Percentiles rank a stretch among this genome's conserved stretches.
Evolutionary conservation across 768 basidiomycete species (phyloP).

Genomic region (Piloderma croceum): DNA sequence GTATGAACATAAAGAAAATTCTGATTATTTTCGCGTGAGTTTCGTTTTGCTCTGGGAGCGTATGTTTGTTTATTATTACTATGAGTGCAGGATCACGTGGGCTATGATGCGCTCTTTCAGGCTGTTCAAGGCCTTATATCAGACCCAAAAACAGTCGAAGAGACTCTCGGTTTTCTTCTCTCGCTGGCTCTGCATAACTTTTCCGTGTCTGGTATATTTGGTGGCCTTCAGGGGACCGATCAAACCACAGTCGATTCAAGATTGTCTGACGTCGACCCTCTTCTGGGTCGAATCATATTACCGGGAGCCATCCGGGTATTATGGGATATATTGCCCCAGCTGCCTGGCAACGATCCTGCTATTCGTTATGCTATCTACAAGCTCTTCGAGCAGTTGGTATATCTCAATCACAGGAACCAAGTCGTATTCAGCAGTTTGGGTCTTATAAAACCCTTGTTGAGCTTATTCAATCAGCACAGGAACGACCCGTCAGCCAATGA

Average conservation of each 20-base stretch:
- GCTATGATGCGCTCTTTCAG: constrained; percentile 57
- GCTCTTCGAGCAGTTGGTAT: constrained; percentile 57
- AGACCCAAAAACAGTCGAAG: constrained; percentile 42
- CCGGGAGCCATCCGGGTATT: constrained; percentile 60
- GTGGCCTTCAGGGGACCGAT: constrained; percentile 31
- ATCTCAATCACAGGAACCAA: constrained; percentile 62
- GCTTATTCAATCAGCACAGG: constrained; percentile 34
- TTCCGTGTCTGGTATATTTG: constrained; percentile 50
- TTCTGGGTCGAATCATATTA: constrained; percentile 48
- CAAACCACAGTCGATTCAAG: constrained; percentile 37
- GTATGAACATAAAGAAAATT: constrained; percentile 48
- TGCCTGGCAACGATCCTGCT: constrained; percentile 27
- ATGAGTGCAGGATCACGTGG: constrained; percentile 44
- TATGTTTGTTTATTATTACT: constrained; percentile 3
- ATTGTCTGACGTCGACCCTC: constrained; percentile 26
- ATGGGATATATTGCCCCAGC: constrained; percentile 42
- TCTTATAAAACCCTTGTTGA: constrained; percentile 49
- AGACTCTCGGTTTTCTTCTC: constrained; percentile 62
- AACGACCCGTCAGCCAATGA: constrained; percentile 24
- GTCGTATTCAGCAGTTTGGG: constrained; percentile 58
- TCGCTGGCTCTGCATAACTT: constrained; percentile 65
- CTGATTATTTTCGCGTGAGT: constrained; percentile 63
- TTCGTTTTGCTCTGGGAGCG: not conserved
- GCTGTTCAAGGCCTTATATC: constrained; percentile 51
- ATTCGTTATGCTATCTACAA: constrained; percentile 54